Conservation (phyloP, 495 filamentous ascomycete genomes). For the Neurospora sp. region DNA sequence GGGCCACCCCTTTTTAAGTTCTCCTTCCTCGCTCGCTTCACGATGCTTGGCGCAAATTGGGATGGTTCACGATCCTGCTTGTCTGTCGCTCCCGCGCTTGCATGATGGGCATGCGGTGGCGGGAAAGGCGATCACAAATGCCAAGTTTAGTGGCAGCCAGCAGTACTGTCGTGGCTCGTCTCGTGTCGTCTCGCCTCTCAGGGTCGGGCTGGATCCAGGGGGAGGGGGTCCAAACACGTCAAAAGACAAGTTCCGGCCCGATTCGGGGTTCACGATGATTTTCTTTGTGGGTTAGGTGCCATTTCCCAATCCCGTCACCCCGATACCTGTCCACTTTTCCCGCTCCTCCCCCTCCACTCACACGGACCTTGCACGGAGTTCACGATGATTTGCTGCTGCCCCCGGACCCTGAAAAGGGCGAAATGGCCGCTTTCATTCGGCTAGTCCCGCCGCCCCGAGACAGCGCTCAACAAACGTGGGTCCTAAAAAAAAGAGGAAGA, state of each 20-base stretch:
- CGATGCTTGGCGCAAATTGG: not conserved
- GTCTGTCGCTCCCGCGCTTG: not conserved
- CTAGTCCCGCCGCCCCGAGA: not conserved
- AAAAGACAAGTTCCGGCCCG: not conserved
- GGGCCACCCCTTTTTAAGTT: not conserved
- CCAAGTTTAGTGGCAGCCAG: not conserved
- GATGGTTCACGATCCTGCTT: not conserved
- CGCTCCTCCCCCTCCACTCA: not conserved
- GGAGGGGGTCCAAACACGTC: not conserved
- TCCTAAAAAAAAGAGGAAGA: not conserved
- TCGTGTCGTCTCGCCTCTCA: not conserved
- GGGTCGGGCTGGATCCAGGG: not conserved
- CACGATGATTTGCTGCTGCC: not conserved
- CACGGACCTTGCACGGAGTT: not conserved
- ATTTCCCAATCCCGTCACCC: not conserved
- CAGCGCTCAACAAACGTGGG: not conserved
- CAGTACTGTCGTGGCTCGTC: not conserved
- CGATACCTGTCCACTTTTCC: not conserved
- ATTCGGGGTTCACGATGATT: not conserved
- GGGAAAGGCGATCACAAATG: not conserved
- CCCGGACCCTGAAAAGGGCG: not conserved
- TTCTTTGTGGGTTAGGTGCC: not conserved
- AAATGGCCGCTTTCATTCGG: not conserved
- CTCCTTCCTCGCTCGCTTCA: constrained; percentile 1
- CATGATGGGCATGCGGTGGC: not conserved